A percentile compares a stretch with the other conserved stretches of the same genome.
Conservation (phyloP, 2,329 filamentous ascomycete species). For the Pestalotiopsis sp. region DNA sequence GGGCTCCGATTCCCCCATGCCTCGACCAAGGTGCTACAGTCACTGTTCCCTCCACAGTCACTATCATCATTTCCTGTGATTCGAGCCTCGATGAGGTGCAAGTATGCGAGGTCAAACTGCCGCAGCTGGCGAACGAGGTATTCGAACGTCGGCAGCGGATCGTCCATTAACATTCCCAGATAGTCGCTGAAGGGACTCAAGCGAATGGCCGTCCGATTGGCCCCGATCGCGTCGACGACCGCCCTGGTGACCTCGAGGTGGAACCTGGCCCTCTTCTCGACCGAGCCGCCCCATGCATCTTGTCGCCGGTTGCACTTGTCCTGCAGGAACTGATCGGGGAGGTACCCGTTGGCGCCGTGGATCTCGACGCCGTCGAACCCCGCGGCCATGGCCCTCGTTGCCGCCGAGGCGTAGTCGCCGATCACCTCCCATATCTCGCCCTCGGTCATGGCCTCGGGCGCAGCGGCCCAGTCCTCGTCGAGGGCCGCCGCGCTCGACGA, state of each 20-base stretch:
- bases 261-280: constrained; percentile 58
- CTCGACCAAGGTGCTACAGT: constrained; percentile 46
- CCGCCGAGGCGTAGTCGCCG: constrained; percentile 57
- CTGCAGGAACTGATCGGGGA: constrained; percentile 61
- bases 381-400: constrained; percentile 58
- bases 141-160: constrained; percentile 66
- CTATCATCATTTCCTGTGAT: constrained; percentile 42
- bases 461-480: constrained; percentile 46
- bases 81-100: constrained; percentile 60
- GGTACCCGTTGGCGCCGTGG: constrained; percentile 48
- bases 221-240: constrained; percentile 54
- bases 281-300: constrained; percentile 57
- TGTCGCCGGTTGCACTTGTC: constrained; percentile 57
- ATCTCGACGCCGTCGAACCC: constrained; percentile 70
- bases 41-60: constrained; percentile 36
- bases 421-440: constrained; percentile 69
- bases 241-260: constrained; percentile 55
- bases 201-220: constrained; percentile 50
- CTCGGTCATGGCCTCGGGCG: constrained; percentile 66
- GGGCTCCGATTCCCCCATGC: constrained; percentile 47
- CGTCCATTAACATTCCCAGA: constrained; percentile 61
- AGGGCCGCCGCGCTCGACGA: constrained; percentile 43
- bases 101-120: constrained; percentile 54
- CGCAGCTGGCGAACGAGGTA: constrained; percentile 54
- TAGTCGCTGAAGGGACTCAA: constrained; percentile 57